These are phyloP conservation scores for Raffaelea ambrosiae DNA, from an alignment of 2,329 filamentous ascomycete species.

Conservation along the genomic window DNA sequence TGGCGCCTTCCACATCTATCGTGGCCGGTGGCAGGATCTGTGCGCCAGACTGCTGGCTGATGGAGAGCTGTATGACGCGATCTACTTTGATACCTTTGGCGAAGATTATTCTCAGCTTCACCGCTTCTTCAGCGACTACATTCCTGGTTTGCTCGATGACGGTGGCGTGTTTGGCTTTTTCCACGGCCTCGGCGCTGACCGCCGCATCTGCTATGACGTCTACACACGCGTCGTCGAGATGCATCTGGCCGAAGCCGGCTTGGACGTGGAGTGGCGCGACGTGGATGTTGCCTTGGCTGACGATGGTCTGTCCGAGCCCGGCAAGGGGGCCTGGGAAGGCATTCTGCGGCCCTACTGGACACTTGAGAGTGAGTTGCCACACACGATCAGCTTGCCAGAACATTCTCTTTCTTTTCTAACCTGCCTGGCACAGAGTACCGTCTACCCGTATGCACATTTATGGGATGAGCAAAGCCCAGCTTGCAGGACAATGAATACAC, in stretches of 20 bases:
- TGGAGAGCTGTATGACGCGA: constrained; percentile 69
- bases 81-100: constrained; percentile 97
- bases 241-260: constrained; percentile 78
- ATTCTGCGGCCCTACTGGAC: constrained; percentile 87
- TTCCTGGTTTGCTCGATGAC: constrained; percentile 68
- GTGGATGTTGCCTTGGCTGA: constrained; percentile 66
- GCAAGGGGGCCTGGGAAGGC: constrained; percentile 75
- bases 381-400: no score
- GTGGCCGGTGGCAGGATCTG: constrained; percentile 75
- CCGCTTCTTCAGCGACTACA: constrained; percentile 79
- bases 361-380: constrained; percentile 52
- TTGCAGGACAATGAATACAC: no score
- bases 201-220: constrained; percentile 90
- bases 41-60: constrained; percentile 58
- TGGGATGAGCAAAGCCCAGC: no score
- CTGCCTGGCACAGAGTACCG: constrained; percentile 47
- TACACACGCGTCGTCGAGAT: constrained; percentile 89
- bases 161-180: constrained; percentile 77
- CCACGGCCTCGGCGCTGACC: constrained; percentile 85
- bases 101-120: constrained; percentile 84
- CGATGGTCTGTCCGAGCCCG: constrained; percentile 52
- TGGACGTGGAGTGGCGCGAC: constrained; percentile 82
- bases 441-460: constrained; percentile 65
- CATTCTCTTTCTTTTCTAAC: constrained; percentile 6
- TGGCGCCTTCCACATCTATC: constrained; percentile 64